These are phyloP conservation scores for Aleurites moluccanus DNA, from an alignment of 441 rosid species.

Conservation along the genomic window DNA sequence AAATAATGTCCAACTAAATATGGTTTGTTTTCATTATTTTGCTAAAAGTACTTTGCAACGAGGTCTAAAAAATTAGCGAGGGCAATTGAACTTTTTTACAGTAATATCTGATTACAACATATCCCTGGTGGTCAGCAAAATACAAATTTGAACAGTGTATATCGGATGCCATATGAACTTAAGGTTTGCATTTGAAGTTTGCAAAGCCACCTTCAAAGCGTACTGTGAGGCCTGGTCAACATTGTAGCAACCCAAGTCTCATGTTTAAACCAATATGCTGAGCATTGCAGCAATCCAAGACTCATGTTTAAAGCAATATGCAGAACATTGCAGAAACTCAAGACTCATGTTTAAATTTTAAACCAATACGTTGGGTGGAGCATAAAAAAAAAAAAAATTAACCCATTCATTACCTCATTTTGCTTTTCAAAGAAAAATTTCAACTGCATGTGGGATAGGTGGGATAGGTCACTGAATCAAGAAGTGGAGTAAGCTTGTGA, in stretches of 20 bases:
- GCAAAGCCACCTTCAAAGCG: background rate
- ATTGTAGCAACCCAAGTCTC: background rate
- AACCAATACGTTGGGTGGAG: too few relatives aligned
- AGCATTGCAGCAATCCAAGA: background rate
- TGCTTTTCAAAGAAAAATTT: slow-evolving; percentile 1
- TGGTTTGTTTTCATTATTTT: background rate
- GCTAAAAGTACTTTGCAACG: background rate
- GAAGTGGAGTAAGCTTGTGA: background rate
- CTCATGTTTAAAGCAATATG: background rate
- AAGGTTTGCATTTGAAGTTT: background rate
- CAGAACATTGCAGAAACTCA: too few relatives aligned
- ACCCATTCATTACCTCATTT: background rate
- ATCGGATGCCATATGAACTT: background rate
- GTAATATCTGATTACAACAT: background rate
- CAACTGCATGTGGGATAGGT: background rate
- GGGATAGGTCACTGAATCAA: slow-evolving; percentile 13
- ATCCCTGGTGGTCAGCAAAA: too few relatives aligned
- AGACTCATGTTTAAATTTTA: too few relatives aligned
- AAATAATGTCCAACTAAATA: background rate
- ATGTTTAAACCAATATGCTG: background rate
- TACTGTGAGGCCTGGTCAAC: background rate
- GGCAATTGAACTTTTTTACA: background rate
- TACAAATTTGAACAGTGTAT: background rate
- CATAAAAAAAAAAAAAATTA: background rate
- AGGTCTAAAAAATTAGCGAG: background rate